Evolutionary conservation across 345 rosid species (phyloP).

Genomic region (Brassica carinata): DNA sequence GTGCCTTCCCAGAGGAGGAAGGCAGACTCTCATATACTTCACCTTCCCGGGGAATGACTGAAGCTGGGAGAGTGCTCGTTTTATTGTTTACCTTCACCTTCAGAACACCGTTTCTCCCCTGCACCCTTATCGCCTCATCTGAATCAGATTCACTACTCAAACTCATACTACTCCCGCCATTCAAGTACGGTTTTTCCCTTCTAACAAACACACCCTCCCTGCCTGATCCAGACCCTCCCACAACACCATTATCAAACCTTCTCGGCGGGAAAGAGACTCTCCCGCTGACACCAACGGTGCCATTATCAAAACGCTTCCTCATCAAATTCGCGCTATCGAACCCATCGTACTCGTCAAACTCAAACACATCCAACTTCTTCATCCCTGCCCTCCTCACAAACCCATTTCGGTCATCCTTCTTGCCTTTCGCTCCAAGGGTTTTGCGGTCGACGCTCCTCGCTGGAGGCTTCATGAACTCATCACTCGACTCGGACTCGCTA

Average conservation of each 20-base stretch:
- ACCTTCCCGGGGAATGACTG: conserved; percentile 44
- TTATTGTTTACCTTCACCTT: conserved; percentile 72
- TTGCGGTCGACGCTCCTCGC: conserved; percentile 51
- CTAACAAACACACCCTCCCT: conserved; percentile 50
- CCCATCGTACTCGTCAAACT: conserved; percentile 83
- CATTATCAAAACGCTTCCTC: conserved; percentile 51
- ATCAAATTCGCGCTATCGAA: conserved; percentile 48
- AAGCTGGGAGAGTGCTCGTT: conserved; percentile 39
- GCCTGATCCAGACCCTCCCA: conserved; percentile 59
- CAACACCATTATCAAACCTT: conserved; percentile 47
- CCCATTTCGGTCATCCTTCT: conserved; percentile 53
- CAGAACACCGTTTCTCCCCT: conserved; percentile 94
- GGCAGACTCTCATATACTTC: conserved; percentile 46
- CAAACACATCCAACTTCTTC: conserved; percentile 73
- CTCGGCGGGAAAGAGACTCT: conserved; percentile 41
- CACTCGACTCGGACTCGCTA: conserved; percentile 85
- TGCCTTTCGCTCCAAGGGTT: conserved; percentile 52
- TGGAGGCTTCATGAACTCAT: conserved; percentile 54
- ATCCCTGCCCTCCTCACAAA: conserved; percentile 51
- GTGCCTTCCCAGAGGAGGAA: conserved; percentile 37
- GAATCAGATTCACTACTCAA: conserved; percentile 46
- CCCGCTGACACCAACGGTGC: conserved; percentile 43
- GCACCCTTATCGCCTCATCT: conserved; percentile 77
- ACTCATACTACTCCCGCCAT: conserved; percentile 40
- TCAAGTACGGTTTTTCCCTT: conserved; percentile 48